Evolutionary conservation across 1,284 basidiomycete genomes (phyloP), one percentile per base, ranked within the genome.

Genomic region (Tilletia indica): DNA sequence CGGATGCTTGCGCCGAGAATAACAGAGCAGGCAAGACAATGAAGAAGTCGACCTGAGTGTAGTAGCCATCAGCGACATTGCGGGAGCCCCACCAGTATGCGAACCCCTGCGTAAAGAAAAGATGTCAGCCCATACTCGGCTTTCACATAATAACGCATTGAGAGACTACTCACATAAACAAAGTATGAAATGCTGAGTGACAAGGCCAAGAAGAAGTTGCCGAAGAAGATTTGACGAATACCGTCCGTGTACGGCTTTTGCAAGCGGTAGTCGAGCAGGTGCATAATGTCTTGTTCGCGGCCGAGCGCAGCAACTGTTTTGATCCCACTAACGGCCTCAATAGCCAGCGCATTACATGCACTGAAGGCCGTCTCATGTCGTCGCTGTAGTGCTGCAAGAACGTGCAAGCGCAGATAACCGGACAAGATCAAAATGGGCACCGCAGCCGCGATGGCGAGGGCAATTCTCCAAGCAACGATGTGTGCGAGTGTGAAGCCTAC

Each of bases 61-160:
- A 79, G 16, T 76, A 71, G 3, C 72, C 76, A 25, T 79, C 75
- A 0, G 78, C 78, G n/a, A 81, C 76, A 45, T 78, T 78, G 38
- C 75, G 73, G 25, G 77, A 78, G 34, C 80, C 80, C 78, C 78
- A 81, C 77, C 77, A 81, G 66, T 81, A 81, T 39, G 80, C 80
- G 67, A 80, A 81, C 9, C 76, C 78, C 56, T 81, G 78, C 66
- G 6, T 19, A 19, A 38, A 36, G 61, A 36, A 64, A 39, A 16
- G 6, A 21, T n/a, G 36, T 64, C 34, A 64, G 38, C 38, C 25
- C 2, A 31, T 31, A 31, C 25, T 31, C 25, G 25, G 25, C 25
- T 31, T 31, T 31, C 25, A 31, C 25, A 31, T 31, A 3, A 64
- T 9, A 4, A 64, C 8, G 3, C 31, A 38, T 3, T 14, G 36